Base-by-base conservation (phyloP, 2,329 filamentous ascomycete species). In the Madurella mycetomatis region DNA sequence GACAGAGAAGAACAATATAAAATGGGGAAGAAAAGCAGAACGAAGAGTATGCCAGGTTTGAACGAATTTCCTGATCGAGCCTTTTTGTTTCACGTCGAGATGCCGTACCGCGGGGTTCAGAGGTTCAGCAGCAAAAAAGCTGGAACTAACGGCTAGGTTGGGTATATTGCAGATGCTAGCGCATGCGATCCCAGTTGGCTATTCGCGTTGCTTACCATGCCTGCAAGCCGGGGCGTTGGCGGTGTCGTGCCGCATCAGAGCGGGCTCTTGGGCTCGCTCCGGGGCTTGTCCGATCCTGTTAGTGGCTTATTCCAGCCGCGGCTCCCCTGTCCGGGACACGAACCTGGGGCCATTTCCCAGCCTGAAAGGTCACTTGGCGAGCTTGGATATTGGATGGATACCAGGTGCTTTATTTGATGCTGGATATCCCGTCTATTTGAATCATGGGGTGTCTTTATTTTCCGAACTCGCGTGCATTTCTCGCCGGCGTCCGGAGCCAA, bases 91-190 rank as follows among this genome's bases (percentile, higher is more conserved):
- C 54, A 54, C 39, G 30, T 42, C 43, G 17, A 41, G 44, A 41
- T 47, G 41, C 37, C 34, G 13, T 49, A 55, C 52, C 53, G 58
- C 55, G 56, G 58, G 56, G 51, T 49, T 52, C 32, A 42, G 37
- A 25, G 16, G 44, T 52, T 51, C 44, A 51, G 51, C 50, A 55
- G 53, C 47, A 42, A 49, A 56, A 54, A 48, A 40, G 43, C 39
- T 57, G 56, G 59, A 56, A 57, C 56, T 62, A 62, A 60, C 51
- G 47, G 46, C 62, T 49, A 39, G 55, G 56, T 57, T 54, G 52
- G 62, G 53, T 58, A 64, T 62, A 57, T 55, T 60, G 55, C 56
- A 42, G 55, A 57, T 42, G 17, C 54, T 48, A 39, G 47, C 50
- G 51, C 51, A 51, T 43, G 54, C 48, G 25, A 55, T 51, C 49